Conservation (phyloP, 441 rosid species). For the Gossypium schwendimanii region DNA sequence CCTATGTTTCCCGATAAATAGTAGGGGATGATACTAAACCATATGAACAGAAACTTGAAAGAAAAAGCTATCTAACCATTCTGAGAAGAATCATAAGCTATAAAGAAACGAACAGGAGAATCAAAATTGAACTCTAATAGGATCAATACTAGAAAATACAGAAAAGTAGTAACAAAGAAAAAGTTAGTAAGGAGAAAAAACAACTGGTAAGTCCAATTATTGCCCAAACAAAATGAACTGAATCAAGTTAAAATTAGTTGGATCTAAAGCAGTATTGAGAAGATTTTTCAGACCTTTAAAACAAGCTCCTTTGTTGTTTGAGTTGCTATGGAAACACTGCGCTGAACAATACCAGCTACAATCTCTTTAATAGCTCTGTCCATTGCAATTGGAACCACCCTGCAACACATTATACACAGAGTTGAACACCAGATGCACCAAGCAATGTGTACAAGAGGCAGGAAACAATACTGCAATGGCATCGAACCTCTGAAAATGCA, state of each 20-base stretch:
- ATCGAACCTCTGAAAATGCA: slow-evolving; percentile 90
- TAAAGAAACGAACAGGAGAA: no score
- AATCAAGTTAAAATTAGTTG: neutral
- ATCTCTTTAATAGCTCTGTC: slow-evolving; percentile 97
- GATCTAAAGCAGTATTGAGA: neutral
- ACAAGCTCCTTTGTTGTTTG: slow-evolving; percentile 99
- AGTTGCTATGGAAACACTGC: slow-evolving; percentile 95
- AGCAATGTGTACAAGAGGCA: neutral
- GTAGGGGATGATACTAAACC: neutral
- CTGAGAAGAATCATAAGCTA: neutral
- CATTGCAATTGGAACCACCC: slow-evolving; percentile 92
- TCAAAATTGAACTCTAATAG: neutral
- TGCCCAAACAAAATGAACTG: neutral
- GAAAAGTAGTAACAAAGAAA: neutral
- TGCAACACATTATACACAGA: slow-evolving; percentile 19
- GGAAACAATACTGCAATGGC: slow-evolving; percentile 11
- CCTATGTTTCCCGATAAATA: neutral
- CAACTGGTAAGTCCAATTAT: neutral
- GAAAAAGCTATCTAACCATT: neutral
- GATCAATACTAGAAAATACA: neutral
- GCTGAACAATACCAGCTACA: slow-evolving; percentile 89
- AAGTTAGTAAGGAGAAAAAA: neutral
- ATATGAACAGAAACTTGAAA: neutral
- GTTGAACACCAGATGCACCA: neutral
- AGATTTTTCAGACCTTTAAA: slow-evolving; percentile 58